Evolutionary conservation across 345 rosid species (phyloP).

Genomic region (Clausena lansium): DNA sequence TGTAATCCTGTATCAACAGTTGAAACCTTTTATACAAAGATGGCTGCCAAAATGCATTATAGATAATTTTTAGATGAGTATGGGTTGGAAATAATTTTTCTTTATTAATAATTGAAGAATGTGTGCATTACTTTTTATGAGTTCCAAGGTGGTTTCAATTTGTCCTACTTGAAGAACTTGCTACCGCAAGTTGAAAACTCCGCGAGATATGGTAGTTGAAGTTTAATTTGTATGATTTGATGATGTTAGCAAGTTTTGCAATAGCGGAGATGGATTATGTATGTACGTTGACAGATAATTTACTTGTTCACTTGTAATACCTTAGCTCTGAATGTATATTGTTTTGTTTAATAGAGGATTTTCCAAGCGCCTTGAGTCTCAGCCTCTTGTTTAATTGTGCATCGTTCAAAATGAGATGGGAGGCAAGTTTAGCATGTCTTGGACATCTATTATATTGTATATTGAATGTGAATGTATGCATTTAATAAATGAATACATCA

Average conservation of each 20-base stretch:
- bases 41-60: slow-evolving; percentile 1
- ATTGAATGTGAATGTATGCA: too few relatives aligned
- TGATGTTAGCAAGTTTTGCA: neutral
- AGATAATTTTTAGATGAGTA: neutral
- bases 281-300: neutral
- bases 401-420: neutral
- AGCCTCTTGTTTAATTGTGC: neutral
- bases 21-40: slow-evolving; percentile 12
- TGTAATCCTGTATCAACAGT: neutral
- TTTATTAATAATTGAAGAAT: neutral
- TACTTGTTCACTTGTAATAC: neutral
- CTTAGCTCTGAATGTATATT: neutral
- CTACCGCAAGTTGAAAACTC: neutral
- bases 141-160: neutral
- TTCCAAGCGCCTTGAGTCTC: neutral
- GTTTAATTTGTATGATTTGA: neutral
- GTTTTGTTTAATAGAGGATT: neutral
- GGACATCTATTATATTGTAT: too few relatives aligned
- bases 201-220: neutral
- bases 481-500: neutral
- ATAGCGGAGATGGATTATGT: neutral
- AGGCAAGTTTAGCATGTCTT: neutral
- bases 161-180: neutral
- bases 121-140: neutral
- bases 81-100: slow-evolving; percentile 8